Evolutionary conservation across 2,329 filamentous ascomycete species (phyloP).

Genomic region (Pestalotiopsis sp.): DNA sequence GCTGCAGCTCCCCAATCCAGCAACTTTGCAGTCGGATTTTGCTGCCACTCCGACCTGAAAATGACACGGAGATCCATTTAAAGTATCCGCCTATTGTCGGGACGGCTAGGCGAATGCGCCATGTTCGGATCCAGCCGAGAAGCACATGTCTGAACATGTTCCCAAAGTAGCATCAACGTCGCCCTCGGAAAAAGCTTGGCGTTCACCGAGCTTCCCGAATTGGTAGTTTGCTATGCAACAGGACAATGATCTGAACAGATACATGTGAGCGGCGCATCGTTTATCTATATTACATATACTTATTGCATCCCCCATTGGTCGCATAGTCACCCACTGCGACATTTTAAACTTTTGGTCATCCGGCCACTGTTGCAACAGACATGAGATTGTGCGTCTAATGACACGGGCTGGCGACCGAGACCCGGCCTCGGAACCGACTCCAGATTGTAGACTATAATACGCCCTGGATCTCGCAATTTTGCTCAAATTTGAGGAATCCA

Average conservation of each 20-base stretch:
- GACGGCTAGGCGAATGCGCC: not conserved
- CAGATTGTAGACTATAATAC: not conserved
- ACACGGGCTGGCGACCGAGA: not conserved
- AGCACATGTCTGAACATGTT: not conserved
- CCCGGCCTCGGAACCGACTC: not conserved
- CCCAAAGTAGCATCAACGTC: not conserved
- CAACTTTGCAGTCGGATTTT: too few relatives aligned
- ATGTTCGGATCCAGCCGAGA: not conserved
- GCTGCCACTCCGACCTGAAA: too few relatives aligned
- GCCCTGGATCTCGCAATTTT: too few relatives aligned
- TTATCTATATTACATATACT: not conserved
- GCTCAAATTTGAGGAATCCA: too few relatives aligned
- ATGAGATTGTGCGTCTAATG: not conserved
- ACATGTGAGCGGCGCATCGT: not conserved
- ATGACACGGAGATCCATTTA: too few relatives aligned
- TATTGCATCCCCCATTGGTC: not conserved
- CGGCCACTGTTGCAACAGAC: not conserved
- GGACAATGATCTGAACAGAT: not conserved
- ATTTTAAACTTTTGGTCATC: not conserved
- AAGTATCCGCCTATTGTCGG: too few relatives aligned
- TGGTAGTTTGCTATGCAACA: not conserved
- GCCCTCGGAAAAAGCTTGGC: not conserved
- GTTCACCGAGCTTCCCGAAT: not conserved
- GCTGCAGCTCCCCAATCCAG: too few relatives aligned
- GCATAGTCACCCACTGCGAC: not conserved